phyloP scores from a whole-genome alignment of 148 eudicot genomes.

The Simmondsia chinensis region DNA sequence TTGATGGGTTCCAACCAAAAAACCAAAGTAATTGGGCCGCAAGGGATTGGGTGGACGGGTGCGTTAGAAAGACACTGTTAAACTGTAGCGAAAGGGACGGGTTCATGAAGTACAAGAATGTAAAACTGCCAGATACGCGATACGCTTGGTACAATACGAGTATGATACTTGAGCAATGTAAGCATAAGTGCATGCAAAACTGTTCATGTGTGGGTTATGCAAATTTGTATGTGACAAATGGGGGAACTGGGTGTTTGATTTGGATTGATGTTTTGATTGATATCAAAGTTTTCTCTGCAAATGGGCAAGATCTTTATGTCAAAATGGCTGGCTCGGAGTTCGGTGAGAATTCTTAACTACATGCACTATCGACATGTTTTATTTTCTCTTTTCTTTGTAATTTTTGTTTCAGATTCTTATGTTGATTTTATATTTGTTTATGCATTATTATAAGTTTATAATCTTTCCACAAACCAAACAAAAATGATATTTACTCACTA shows the following conservation, averaged over 20 bases:
- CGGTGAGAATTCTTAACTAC: slow-evolving; percentile 9
- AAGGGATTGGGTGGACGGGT: slow-evolving; percentile 21
- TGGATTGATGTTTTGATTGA: slow-evolving; percentile 19
- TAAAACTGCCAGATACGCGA: slow-evolving; percentile 16
- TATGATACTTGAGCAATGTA: slow-evolving; percentile 11
- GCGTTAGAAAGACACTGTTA: slow-evolving; percentile 11
- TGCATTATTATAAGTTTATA: too few relatives aligned
- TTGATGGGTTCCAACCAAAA: slow-evolving; percentile 14
- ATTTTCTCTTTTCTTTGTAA: too few relatives aligned
- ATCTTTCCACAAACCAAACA: too few relatives aligned
- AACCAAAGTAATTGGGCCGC: background rate
- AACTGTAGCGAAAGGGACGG: slow-evolving; percentile 5
- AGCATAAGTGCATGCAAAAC: slow-evolving; percentile 11
- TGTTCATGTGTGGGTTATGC: slow-evolving; percentile 21
- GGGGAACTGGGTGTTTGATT: slow-evolving; percentile 18
- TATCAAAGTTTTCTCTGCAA: background rate
- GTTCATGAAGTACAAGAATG: background rate
- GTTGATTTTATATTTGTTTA: too few relatives aligned
- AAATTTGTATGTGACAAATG: slow-evolving; percentile 8
- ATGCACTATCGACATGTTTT: too few relatives aligned
- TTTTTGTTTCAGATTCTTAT: too few relatives aligned
- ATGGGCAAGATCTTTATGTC: slow-evolving; percentile 15
- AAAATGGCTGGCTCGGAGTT: slow-evolving; percentile 15
- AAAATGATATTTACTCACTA: too few relatives aligned
- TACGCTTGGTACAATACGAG: background rate